Base-by-base conservation (phyloP, 2,329 filamentous ascomycete genomes). In the Monosporascus sp. region DNA sequence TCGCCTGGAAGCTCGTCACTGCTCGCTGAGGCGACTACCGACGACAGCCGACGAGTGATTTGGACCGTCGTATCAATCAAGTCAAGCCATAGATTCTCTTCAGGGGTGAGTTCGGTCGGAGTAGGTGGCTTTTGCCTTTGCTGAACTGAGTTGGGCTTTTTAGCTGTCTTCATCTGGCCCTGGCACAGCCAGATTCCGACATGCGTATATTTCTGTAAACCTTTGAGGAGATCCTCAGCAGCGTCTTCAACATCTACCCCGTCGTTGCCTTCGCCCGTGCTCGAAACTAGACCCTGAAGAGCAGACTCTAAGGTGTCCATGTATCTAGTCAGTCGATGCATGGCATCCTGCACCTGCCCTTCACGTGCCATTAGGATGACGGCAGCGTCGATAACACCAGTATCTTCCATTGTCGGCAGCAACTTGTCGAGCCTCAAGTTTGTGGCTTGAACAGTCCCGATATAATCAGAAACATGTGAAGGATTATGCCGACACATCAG, bases 111-210 rank as follows among this genome's bases (percentile, higher is more conserved):
- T 1, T 69, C 68, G 41, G 76, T 74, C 2, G 68, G 68, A 1
- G 69, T 60, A 5, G 69, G 61, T 3, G 69, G 63, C 52, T 81
- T 79, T 55, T 70, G 81, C 69, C 70, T 82, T 58, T 84, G 75
- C 48, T 81, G 70, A 5, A 80, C 71, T 20, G 71, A 68, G 58
- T 69, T 75, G 50, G 67, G 62, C 54, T 72, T 71, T 54, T 74
- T 78, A 6, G 75, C 70, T 0, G 79, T 81, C 63, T 87, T 89
- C 48, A 83, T 90, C 66, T 96, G 90, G 1, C 87, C 84, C 70
- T 95, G 90, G 62, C 94, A 97, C 14, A 99, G 76, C 94, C 94
- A 99, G 49, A 96, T 93, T 15, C 95, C 94, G 1, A 99, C 90
- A 58, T 91, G 87, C 1, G 87, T 84, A 70, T 96, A 97, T 67